Percentiles rank a stretch among this genome's conserved stretches.
phyloP scores from a whole-genome alignment of 2,329 filamentous ascomycete species.

The Onygena corvina region DNA sequence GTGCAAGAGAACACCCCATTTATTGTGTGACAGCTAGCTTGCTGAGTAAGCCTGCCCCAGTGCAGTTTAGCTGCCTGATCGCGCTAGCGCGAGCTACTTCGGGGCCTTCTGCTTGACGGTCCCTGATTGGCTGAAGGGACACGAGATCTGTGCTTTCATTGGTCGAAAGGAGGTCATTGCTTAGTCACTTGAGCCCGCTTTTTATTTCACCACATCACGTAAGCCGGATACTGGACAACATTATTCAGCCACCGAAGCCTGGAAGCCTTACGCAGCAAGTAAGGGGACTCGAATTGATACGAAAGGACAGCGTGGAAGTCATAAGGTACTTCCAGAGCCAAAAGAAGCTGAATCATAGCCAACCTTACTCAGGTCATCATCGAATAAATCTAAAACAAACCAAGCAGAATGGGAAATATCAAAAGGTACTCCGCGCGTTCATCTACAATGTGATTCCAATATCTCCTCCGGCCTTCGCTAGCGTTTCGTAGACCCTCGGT shows the following conservation, averaged over 20 bases:
- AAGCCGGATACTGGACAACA: not conserved
- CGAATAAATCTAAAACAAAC: too few relatives aligned
- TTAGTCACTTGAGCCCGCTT: not conserved
- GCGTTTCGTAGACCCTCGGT: conserved; percentile 72
- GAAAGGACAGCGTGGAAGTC: too few relatives aligned
- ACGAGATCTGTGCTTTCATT: not conserved
- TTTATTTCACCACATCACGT: not conserved
- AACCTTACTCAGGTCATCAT: too few relatives aligned
- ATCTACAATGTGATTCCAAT: conserved; percentile 27
- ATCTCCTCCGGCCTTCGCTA: conserved; percentile 69
- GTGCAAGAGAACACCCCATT: not conserved
- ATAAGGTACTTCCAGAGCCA: too few relatives aligned
- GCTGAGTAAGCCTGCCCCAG: not conserved
- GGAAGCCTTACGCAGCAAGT: too few relatives aligned
- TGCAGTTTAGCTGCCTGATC: not conserved
- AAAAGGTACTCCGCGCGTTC: too few relatives aligned
- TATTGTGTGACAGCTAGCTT: not conserved
- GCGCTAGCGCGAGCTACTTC: not conserved
- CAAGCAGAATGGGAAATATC: too few relatives aligned
- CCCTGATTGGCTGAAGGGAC: not conserved
- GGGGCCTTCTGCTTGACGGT: not conserved
- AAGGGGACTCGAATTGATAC: too few relatives aligned
- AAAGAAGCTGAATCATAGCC: too few relatives aligned
- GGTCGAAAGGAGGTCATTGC: not conserved
- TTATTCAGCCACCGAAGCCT: not conserved